Evolutionary conservation across 1,139 yeast species (phyloP), one percentile per base, ranked within the genome.

Genomic region (Lodderomyces pseudojiufengensis): DNA sequence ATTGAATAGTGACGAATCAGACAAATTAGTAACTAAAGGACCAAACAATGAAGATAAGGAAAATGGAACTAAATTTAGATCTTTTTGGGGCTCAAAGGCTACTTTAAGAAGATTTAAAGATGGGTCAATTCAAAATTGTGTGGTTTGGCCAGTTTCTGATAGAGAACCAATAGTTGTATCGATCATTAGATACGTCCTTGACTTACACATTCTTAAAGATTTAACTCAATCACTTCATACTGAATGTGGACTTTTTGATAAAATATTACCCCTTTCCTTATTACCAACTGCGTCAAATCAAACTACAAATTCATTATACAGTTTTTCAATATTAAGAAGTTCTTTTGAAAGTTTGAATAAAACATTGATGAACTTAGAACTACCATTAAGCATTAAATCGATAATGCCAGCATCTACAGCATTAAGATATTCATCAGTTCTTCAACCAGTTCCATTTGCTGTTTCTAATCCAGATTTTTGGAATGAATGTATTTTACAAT

Each of bases 41-140:
- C 97, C 97, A 3, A 76, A 75, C 38, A 76, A 78, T 34, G 77
- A 76, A 33, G 77, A 73, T 29, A 70, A 67, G 22, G 80, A 76
- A 32, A 80, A 73, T 23, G 79, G 82, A 5, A 55, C 66, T 7
- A 70, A 73, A 38, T 92, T 94, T 63, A 76, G 86, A 48, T 66
- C 78, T 4, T 90, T 92, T 54, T 94, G 98, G 99, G 97, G 97
- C 3, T 55, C 74, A 10, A 81, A 77, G 48, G 80, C 95, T 0
- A 87, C 95, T 11, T 69, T 92, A 41, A 78, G 99, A 65, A 76
- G 95, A 55, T 94, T 90, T 63, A 83, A 81, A 54, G 95, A 90
- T 57, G 97, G 97, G 23, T 69, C 82, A 3, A 87, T 94, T 43
- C 80, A 78, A 44, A 94, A 92, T 59, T 84, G 95, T 58, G 95